Conservation (phyloP, 2,329 filamentous ascomycete genomes). For the Arthrobotrys entomopaga region DNA sequence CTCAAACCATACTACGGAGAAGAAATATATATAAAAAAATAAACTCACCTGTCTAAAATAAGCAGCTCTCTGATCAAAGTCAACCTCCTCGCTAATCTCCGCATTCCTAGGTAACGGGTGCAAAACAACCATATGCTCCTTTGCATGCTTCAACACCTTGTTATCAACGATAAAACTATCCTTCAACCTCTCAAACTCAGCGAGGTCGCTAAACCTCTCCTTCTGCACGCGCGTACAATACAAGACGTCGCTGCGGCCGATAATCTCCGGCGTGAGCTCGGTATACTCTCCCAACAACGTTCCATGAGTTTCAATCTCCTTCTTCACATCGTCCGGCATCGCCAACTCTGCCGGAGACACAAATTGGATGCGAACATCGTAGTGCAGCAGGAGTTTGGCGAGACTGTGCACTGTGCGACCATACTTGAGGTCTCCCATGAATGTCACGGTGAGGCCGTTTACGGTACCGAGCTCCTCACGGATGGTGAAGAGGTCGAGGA, state of each 20-base stretch:
- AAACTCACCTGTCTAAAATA: slow-evolving; percentile 92
- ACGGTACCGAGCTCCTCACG: slow-evolving; percentile 96
- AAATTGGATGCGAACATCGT: slow-evolving; percentile 92
- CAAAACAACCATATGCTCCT: slow-evolving; percentile 92
- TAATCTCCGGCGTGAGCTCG: slow-evolving; percentile 83
- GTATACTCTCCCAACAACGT: slow-evolving; percentile 81
- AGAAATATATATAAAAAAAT: too few relatives aligned
- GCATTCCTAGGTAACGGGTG: slow-evolving; percentile 93
- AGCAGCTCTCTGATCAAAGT: slow-evolving; percentile 94
- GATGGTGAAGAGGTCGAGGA: slow-evolving; percentile 97
- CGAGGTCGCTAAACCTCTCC: slow-evolving; percentile 85
- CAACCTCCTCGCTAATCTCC: slow-evolving; percentile 94
- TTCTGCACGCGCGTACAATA: slow-evolving; percentile 98
- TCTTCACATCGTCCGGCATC: slow-evolving; percentile 78
- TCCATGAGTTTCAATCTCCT: slow-evolving; percentile 76
- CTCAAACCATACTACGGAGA: too few relatives aligned
- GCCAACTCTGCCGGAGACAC: slow-evolving; percentile 82
- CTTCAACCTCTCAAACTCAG: slow-evolving; percentile 87
- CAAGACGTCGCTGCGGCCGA: slow-evolving; percentile 86
- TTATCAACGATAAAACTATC: slow-evolving; percentile 90
- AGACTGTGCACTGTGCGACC: slow-evolving; percentile 95
- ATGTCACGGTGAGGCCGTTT: slow-evolving; percentile 94
- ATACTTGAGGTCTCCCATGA: slow-evolving; percentile 90
- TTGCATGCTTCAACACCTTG: slow-evolving; percentile 86
- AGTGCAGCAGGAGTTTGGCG: slow-evolving; percentile 91